Base-by-base conservation (phyloP, 163 green algal genomes). In the Scenedesmus sp. region DNA sequence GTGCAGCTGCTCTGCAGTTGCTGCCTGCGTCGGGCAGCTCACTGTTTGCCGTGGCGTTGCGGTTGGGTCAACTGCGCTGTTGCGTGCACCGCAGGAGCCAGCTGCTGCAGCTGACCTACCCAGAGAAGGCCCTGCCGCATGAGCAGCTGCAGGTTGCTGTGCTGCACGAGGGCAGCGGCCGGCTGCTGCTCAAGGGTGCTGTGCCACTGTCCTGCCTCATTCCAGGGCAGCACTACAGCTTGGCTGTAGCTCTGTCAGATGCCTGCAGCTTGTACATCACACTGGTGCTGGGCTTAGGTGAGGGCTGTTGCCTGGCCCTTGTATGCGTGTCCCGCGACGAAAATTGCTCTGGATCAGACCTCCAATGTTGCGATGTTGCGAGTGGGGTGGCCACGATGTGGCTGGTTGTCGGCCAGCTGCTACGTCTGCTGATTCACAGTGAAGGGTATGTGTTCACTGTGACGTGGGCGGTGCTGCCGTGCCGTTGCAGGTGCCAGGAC, bases 211-310 rank as follows among this genome's bases (percentile, higher is more conserved):
- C 87, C 18, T 59, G 56, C 26, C 70, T 91, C 16, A 61, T 91
- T 3, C 87, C 87, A 13, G 87, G 87, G 9, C 78, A 87, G 13
- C 87, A 85, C 59, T 91, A 91, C 79, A 91, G 79, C 78, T 56
- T 91, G 40, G 79, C 78, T 42, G 13, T 91, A 1, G 43, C 56
- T 1, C 78, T 91, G 40, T 82, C 87, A 56, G 87, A 87, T 26
- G 37, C 51, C 22, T 81, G 40, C 10, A 37, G 44, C 4, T 56
- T 91, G 44, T 87, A 87, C 15, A 20, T 91, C 37, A 91, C 78
- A 13, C 24, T 91, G 40, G 33, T 87, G 43, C 42, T 91, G 26
- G 85, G 85, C 20, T 37, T 90, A n/a, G 85, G 84, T 81, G 42
- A 86, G 81, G 30, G 3, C 10, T 20, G 20, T 70, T 70, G 56